Conservation (phyloP, 2,329 filamentous ascomycete genomes). For the Didymella keratinophila region DNA sequence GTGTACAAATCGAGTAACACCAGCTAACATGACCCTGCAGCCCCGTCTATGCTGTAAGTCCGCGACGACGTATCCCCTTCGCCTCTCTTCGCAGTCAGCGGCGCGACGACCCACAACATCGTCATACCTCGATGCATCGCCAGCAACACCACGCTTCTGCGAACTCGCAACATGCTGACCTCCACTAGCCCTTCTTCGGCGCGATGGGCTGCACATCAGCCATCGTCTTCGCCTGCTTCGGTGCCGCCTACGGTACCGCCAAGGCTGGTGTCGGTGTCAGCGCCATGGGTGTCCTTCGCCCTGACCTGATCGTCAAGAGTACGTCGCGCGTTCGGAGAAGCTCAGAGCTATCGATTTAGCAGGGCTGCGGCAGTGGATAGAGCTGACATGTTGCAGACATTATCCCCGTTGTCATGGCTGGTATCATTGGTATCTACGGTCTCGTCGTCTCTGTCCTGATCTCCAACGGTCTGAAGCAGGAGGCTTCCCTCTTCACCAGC, state of each 20-base stretch:
- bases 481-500: constrained; percentile 58
- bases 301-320: constrained; percentile 99
- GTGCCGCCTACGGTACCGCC: constrained; percentile 97
- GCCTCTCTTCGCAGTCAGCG: constrained; percentile 35
- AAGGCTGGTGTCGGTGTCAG: constrained; percentile 99
- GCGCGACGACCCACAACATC: constrained; percentile 24
- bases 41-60: constrained; percentile 98
- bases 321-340: constrained; percentile 54
- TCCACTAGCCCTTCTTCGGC: constrained; percentile 83
- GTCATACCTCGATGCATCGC: constrained; percentile 22
- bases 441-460: constrained; percentile 63
- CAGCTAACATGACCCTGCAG: constrained; percentile 60
- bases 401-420: constrained; percentile 99
- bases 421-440: constrained; percentile 98
- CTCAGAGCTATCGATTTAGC: neutral
- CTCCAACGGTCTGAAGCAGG: constrained; percentile 60
- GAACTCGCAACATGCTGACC: constrained; percentile 31
- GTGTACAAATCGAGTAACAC: constrained; percentile 19
- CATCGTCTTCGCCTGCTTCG: constrained; percentile 96
- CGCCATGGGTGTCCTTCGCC: constrained; percentile 96
- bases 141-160: constrained; percentile 3
- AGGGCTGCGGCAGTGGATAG: too few species aligned
- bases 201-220: constrained; percentile 95
- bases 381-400: constrained; percentile 71
- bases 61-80: constrained; percentile 28